phyloP scores from a whole-genome alignment of 305 asterid genomes.

The Fraxinus platypoda region DNA sequence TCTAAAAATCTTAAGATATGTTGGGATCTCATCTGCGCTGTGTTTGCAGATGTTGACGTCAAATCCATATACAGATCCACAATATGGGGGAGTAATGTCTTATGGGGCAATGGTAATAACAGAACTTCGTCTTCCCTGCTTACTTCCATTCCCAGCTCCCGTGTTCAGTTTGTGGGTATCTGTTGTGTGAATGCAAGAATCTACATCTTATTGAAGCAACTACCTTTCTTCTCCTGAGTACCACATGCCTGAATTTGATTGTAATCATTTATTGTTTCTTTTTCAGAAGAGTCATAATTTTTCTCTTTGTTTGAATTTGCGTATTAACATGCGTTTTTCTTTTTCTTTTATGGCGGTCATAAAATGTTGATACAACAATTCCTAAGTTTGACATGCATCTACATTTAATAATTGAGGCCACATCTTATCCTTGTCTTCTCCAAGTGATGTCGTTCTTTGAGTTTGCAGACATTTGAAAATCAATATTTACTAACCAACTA shows the following conservation, averaged over 20 bases:
- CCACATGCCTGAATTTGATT: neutral
- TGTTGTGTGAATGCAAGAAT: neutral
- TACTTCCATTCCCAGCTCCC: neutral
- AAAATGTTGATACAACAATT: neutral
- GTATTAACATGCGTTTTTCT: neutral
- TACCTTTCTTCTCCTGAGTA: neutral
- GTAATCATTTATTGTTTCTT: neutral
- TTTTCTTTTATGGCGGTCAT: neutral
- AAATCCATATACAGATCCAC: slow-evolving; percentile 67
- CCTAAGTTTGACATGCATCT: slow-evolving; percentile 2
- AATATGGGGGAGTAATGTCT: slow-evolving; percentile 56
- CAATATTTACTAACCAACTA: neutral
- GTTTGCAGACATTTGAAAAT: slow-evolving; percentile 7
- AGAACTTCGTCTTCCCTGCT: slow-evolving; percentile 4
- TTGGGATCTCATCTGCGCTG: neutral
- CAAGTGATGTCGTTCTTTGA: slow-evolving; percentile 3
- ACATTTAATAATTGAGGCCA: slow-evolving; percentile 4
- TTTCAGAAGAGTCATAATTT: neutral
- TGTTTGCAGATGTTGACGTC: slow-evolving; percentile 62
- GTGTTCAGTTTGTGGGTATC: neutral
- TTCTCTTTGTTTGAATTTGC: neutral
- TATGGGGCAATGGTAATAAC: slow-evolving; percentile 69
- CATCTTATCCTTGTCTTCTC: slow-evolving; percentile 9
- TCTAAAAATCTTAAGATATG: neutral
- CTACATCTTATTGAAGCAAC: neutral